These are phyloP conservation scores for Trichoderma koningiopsis DNA, from an alignment of 2,329 filamentous ascomycete species.

Conservation along the genomic window DNA sequence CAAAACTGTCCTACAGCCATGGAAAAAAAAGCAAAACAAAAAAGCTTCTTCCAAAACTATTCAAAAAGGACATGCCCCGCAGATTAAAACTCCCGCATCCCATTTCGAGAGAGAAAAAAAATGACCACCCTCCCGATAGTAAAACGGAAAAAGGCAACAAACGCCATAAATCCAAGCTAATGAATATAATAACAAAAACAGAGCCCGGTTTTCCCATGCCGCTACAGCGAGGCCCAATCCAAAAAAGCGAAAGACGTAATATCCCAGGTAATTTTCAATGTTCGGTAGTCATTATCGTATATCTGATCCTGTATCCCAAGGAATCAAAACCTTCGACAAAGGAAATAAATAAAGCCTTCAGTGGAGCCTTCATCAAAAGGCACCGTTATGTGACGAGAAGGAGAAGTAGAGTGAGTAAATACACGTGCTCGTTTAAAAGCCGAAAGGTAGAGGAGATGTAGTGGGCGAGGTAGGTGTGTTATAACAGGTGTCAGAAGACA, in stretches of 20 bases:
- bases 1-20: too few species aligned
- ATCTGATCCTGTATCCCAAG: not conserved
- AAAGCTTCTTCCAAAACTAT: not conserved
- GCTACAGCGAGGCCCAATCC: conserved; percentile 5
- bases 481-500: not conserved
- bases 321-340: conserved; percentile 18
- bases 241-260: not conserved
- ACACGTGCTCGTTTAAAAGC: conserved; percentile 14
- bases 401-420: not conserved
- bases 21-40: not conserved
- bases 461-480: too few species aligned
- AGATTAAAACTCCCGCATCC: not conserved
- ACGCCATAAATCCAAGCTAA: not conserved
- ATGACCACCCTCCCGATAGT: not conserved
- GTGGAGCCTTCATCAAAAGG: not conserved
- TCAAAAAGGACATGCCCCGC: not conserved
- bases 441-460: not conserved
- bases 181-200: not conserved
- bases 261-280: conserved; percentile 2
- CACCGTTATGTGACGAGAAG: not conserved
- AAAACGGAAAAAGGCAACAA: not conserved
- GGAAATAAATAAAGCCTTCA: not conserved
- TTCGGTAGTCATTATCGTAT: conserved; percentile 23
- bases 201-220: not conserved
- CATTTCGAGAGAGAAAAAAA: not conserved